These are phyloP conservation scores for Penicillium thymicola DNA, from an alignment of 2,329 filamentous ascomycete genomes.

Conservation along the genomic window DNA sequence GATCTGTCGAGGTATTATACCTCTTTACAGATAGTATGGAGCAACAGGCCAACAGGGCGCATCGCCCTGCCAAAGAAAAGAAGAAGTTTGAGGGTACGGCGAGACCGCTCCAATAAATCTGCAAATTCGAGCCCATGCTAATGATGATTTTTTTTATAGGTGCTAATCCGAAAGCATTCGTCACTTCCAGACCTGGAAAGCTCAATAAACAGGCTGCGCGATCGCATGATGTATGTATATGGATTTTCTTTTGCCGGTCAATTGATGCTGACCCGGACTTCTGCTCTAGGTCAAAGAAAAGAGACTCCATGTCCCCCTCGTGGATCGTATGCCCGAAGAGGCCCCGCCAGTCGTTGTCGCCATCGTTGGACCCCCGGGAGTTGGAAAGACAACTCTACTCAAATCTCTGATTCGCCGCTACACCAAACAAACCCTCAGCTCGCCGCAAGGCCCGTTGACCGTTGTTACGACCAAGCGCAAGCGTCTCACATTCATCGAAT, in stretches of 20 bases:
- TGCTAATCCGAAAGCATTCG: slow-evolving; percentile 85
- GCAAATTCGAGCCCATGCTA: slow-evolving; percentile 13
- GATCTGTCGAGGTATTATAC: slow-evolving; percentile 26
- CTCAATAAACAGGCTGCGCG: slow-evolving; percentile 64
- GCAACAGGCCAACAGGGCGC: slow-evolving; percentile 78
- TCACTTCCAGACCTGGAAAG: slow-evolving; percentile 76
- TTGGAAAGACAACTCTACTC: slow-evolving; percentile 89
- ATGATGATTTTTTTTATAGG: slow-evolving; percentile 46
- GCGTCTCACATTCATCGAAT: slow-evolving; percentile 92
- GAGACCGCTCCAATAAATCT: slow-evolving; percentile 11
- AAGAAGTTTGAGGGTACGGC: slow-evolving; percentile 65
- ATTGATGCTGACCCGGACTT: slow-evolving; percentile 14
- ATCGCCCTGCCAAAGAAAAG: slow-evolving; percentile 85
- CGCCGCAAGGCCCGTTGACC: slow-evolving; percentile 87
- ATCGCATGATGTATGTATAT: slow-evolving; percentile 51
- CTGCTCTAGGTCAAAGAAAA: slow-evolving; percentile 81
- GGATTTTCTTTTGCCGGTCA: neutral
- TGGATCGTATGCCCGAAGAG: slow-evolving; percentile 94
- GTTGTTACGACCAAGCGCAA: slow-evolving; percentile 96
- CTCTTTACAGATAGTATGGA: slow-evolving; percentile 58
- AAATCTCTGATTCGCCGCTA: slow-evolving; percentile 93
- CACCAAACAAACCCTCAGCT: slow-evolving; percentile 88
- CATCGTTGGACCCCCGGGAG: slow-evolving; percentile 88
- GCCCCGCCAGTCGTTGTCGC: slow-evolving; percentile 88
- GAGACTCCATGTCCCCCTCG: slow-evolving; percentile 89